These are phyloP conservation scores for Cupressus sempervirens DNA, from an alignment of 75 land plant species.

Conservation along the genomic window DNA sequence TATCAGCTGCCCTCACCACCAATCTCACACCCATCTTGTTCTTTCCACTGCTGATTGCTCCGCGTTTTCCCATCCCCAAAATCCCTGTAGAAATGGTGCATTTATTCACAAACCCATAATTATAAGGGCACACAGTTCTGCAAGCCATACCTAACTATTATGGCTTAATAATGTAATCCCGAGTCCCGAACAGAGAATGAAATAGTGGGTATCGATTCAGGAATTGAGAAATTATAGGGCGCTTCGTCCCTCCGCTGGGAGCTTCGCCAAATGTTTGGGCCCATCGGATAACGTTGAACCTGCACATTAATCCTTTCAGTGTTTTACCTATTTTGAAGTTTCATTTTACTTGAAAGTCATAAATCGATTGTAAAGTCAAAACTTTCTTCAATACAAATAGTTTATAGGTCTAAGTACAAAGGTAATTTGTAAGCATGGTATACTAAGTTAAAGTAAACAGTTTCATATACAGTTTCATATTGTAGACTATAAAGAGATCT, in stretches of 20 bases:
- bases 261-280: background rate
- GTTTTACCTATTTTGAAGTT: no score
- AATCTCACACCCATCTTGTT: background rate
- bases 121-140: background rate
- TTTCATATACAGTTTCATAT: no score
- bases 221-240: background rate
- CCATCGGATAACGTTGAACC: background rate
- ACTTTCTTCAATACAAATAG: no score
- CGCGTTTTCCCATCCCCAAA: background rate
- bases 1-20: slow-evolving; percentile 19
- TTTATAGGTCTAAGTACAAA: no score
- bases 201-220: background rate
- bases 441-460: no score
- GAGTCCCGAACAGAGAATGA: background rate
- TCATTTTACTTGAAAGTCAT: background rate
- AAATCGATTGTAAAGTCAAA: background rate
- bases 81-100: background rate
- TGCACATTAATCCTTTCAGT: background rate
- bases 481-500: no score
- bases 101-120: background rate
- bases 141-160: background rate
- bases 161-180: background rate
- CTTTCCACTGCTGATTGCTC: background rate
- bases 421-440: no score
- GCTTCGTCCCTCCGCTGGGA: background rate